These are phyloP conservation scores for Zygoascus meyerae DNA, from an alignment of 1,139 yeast species.

Conservation along the genomic window DNA sequence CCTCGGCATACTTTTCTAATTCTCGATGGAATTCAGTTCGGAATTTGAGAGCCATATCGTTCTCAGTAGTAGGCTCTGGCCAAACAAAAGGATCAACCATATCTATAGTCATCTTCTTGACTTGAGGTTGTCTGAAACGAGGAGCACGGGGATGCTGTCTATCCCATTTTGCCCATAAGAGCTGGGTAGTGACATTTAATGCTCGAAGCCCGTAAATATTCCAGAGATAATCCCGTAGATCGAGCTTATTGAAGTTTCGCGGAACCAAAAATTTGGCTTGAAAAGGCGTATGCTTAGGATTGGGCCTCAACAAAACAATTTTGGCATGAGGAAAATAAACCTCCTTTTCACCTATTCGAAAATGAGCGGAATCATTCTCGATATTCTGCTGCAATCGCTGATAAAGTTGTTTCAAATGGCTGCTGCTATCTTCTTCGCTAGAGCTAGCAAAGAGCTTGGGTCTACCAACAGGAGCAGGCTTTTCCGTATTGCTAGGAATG, in stretches of 20 bases:
- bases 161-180: slow-evolving; percentile 65
- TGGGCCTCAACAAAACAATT: slow-evolving; percentile 71
- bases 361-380: slow-evolving; percentile 67
- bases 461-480: background rate
- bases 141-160: slow-evolving; percentile 59
- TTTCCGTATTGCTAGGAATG: slow-evolving; percentile 16
- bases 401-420: slow-evolving; percentile 20
- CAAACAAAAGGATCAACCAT: slow-evolving; percentile 90
- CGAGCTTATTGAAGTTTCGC: slow-evolving; percentile 81
- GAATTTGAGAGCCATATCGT: slow-evolving; percentile 33
- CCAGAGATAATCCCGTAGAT: slow-evolving; percentile 84
- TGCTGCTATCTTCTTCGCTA: slow-evolving; percentile 11
- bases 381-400: slow-evolving; percentile 48
- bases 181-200: slow-evolving; percentile 77
- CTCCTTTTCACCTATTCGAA: slow-evolving; percentile 65
- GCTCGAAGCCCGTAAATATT: slow-evolving; percentile 85
- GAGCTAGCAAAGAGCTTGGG: slow-evolving; percentile 11
- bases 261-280: slow-evolving; percentile 95
- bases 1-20: slow-evolving; percentile 34
- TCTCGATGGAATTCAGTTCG: slow-evolving; percentile 25
- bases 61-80: slow-evolving; percentile 59
- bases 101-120: slow-evolving; percentile 91
- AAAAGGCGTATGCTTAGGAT: slow-evolving; percentile 91
- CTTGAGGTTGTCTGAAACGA: slow-evolving; percentile 73
- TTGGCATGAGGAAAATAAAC: slow-evolving; percentile 82